These are phyloP conservation scores for Nannizziopsis arthrosporioides DNA, from an alignment of 2,329 filamentous ascomycete genomes.

Conservation along the genomic window DNA sequence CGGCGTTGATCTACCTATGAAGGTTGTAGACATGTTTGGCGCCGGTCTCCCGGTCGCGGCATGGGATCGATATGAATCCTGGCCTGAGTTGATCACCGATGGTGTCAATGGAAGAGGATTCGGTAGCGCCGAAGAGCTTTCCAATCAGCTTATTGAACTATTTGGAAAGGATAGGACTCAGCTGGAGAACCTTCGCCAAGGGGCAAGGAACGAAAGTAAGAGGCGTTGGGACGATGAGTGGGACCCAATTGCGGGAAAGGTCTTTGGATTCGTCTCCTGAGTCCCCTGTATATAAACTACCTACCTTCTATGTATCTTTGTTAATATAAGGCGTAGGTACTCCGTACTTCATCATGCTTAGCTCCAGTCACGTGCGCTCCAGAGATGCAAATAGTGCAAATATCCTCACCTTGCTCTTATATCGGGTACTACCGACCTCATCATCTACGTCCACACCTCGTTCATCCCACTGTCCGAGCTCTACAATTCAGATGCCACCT, in stretches of 20 bases:
- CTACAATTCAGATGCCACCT: too few relatives aligned
- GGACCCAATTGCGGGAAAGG: constrained; percentile 65
- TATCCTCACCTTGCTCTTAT: too few relatives aligned
- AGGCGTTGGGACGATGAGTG: constrained; percentile 87
- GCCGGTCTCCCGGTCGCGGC: constrained; percentile 82
- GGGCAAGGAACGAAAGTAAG: constrained; percentile 61
- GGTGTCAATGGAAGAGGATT: constrained; percentile 81
- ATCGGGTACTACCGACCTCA: too few relatives aligned
- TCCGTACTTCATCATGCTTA: too few relatives aligned
- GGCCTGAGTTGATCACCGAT: constrained; percentile 80
- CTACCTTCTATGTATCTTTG: too few relatives aligned
- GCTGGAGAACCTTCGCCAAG: constrained; percentile 51
- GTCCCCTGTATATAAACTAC: background rate
- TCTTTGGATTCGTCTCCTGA: constrained; percentile 44
- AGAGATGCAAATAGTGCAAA: too few relatives aligned
- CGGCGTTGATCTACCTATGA: constrained; percentile 95
- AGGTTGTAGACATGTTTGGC: constrained; percentile 98
- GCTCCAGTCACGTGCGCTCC: too few relatives aligned
- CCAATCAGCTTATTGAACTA: constrained; percentile 50
- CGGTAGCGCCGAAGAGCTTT: constrained; percentile 55
- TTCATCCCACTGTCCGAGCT: too few relatives aligned
- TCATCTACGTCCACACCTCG: too few relatives aligned
- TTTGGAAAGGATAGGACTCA: constrained; percentile 46
- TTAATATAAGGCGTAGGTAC: too few relatives aligned
- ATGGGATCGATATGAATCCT: constrained; percentile 76